Evolutionary conservation across 306 rosid species (phyloP).

Genomic region (Cucurbita maxima): DNA sequence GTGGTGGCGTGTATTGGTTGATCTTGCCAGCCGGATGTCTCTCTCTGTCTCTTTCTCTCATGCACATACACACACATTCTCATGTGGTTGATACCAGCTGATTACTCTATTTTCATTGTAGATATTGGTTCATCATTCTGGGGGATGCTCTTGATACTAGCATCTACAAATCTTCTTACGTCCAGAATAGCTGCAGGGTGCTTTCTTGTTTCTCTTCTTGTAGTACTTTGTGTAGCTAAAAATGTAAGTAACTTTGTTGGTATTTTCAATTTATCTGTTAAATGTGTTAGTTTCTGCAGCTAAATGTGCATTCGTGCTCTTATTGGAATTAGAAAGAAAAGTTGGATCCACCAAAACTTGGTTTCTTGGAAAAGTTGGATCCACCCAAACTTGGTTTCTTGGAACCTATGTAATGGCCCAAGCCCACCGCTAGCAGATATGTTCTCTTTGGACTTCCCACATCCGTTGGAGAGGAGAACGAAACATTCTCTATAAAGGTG

Average conservation of each 20-base stretch:
- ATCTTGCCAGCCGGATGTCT: constrained; percentile 94
- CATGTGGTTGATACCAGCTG: neutral
- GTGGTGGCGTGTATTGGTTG: constrained; percentile 76
- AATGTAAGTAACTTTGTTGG: constrained; percentile 40
- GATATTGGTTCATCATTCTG: constrained; percentile 97
- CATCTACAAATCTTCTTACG: constrained; percentile 62
- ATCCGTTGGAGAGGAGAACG: too few species aligned
- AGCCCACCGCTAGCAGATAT: too few species aligned
- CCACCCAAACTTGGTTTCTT: too few species aligned
- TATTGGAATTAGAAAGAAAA: neutral
- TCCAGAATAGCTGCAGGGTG: constrained; percentile 94
- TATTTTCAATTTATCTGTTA: neutral
- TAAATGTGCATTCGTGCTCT: neutral
- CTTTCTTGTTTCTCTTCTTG: constrained; percentile 50
- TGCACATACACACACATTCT: neutral
- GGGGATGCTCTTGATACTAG: constrained; percentile 88
- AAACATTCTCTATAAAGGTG: too few species aligned
- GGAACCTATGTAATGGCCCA: too few species aligned
- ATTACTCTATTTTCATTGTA: constrained; percentile 6
- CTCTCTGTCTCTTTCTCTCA: constrained; percentile 6
- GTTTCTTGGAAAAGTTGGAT: neutral
- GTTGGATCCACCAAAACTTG: neutral
- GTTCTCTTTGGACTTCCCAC: too few species aligned
- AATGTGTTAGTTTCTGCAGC: constrained; percentile 6
- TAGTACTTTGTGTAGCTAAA: constrained; percentile 78